Base-by-base conservation (phyloP, 805 yeast species). In the Candida rishiriensis region DNA sequence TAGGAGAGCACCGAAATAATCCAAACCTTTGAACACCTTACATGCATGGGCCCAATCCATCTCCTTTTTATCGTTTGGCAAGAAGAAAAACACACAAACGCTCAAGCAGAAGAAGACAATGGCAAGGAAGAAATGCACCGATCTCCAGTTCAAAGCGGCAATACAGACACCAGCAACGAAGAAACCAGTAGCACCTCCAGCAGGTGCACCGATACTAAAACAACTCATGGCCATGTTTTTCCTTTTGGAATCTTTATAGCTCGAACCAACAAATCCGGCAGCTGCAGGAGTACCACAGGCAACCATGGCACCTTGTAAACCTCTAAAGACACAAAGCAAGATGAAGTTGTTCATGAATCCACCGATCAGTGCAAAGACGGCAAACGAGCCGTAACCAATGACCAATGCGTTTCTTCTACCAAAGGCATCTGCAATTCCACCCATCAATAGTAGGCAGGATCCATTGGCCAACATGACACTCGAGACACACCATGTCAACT, bases 221-320 rank as follows among this genome's bases (percentile, higher is more conserved):
- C 65, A 55, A 33, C 75, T 70, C 69, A 72, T 59, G 14, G 57
- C 75, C 49, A 66, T 49, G 50, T 72, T 72, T 47, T 71, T 71
- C 32, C 77, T 48, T 33, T 51, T 49, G 0, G 73, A 65, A 28
- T 70, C 68, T 29, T 53, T 54, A 45, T 73, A 74, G 4, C 60
- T 57, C 4, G 74, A 56, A 1, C 77, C 74, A 1, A 73, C 48
- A 36, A 72, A 61, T 1, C 78, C 79, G 7, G 74, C 75, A 30
- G 73, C 68, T 5, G 78, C 70, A 4, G 79, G 77, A 1, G 73
- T 69, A 2, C 69, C 65, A 37, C 75, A 70, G 1, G 76, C 70
- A 14, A 69, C 65, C 32, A 61, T 56, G 3, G 70, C 64, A 13
- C 79, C 79, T 49, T 68, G 73, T 12, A 73, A 48, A 6, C 69